Base-by-base conservation (phyloP, 441 rosid species). In the Monsonia emarginata region DNA sequence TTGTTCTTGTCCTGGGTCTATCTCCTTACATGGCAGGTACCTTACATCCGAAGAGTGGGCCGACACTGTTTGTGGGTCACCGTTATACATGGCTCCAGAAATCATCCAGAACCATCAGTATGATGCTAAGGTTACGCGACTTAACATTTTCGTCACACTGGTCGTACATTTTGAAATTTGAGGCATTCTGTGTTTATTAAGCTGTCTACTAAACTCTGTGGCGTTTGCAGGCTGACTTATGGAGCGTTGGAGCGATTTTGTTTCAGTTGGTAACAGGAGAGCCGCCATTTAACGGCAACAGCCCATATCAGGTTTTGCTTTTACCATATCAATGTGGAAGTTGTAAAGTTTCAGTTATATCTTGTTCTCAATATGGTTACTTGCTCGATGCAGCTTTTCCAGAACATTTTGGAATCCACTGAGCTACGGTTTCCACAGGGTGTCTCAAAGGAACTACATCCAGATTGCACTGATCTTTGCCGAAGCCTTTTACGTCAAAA, bases 161-260 rank as follows among this genome's bases (percentile, higher is more conserved):
- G 16, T 46, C 16, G 54, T 32, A 46, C 22, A 16, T 16, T 46
- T 46, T 46, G 30, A 22, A 52, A 22, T 24, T 22, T 38, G 27
- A 58, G 7, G n/a, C 36, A 8, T 54, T 14, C 34, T 72, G 30
- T 26, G 21, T 50, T 9, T 25, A 61, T 24, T 28, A 46, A 46
- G 7, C n/a, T 46, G 3, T 40, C 60, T 64, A 64, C 24, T 59
- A 11, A 36, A 32, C 76, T 34, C 71, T 18, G 50, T 74, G 50
- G 34, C 69, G 38, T 69, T 30, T 75, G 77, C 80, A 90, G 95
- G 95, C 95, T 80, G 95, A 90, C 70, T 77, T 90, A 70, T 90
- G 97, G 97, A 90, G 97, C 79, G 97, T 89, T n/a, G 97, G 97
- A 42, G 95, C 91, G 36, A 83, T 90, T 69, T 78, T 90, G 73